Percentiles rank a stretch among this genome's conserved stretches.
These are phyloP conservation scores for Aspergillus egyptiacus DNA, from an alignment of 495 filamentous ascomycete species.

Conservation along the genomic window DNA sequence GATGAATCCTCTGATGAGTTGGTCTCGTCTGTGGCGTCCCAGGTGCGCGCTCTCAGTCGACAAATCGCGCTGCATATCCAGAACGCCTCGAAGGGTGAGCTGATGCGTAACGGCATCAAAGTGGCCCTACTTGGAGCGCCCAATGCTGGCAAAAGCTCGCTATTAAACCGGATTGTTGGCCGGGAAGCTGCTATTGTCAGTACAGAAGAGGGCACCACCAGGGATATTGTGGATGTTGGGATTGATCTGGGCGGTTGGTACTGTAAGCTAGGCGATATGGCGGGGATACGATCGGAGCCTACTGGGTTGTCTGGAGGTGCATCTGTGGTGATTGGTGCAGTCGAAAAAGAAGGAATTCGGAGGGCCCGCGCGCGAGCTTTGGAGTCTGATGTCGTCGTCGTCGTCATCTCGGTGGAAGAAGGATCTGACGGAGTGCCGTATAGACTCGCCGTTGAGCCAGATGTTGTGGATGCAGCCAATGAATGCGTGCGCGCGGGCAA, in stretches of 20 bases:
- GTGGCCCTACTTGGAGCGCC: slow-evolving; percentile 85
- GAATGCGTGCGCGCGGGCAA: slow-evolving; percentile 51
- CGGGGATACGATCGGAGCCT: slow-evolving; percentile 60
- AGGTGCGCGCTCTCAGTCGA: slow-evolving; percentile 53
- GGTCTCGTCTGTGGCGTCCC: slow-evolving; percentile 56
- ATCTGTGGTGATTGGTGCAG: slow-evolving; percentile 51
- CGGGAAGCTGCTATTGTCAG: slow-evolving; percentile 94
- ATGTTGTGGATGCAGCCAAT: slow-evolving; percentile 52
- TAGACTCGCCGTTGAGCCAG: slow-evolving; percentile 45
- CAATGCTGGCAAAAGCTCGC: slow-evolving; percentile 91
- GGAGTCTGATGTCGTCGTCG: slow-evolving; percentile 81
- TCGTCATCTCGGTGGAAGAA: slow-evolving; percentile 65
- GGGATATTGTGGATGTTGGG: slow-evolving; percentile 89
- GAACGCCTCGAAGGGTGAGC: slow-evolving; percentile 77
- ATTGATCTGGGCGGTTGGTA: slow-evolving; percentile 86
- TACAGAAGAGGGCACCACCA: slow-evolving; percentile 81
- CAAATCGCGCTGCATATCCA: slow-evolving; percentile 61
- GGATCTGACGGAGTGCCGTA: slow-evolving; percentile 19
- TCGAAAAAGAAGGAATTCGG: slow-evolving; percentile 88
- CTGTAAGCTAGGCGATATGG: slow-evolving; percentile 87
- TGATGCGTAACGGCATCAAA: slow-evolving; percentile 78
- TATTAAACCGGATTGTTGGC: slow-evolving; percentile 88
- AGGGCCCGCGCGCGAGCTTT: slow-evolving; percentile 74
- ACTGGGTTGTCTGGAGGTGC: not conserved
- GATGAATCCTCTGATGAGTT: slow-evolving; percentile 77